Conservation (phyloP, 2,329 filamentous ascomycete species). For the Domatiomyces catenatus region DNA sequence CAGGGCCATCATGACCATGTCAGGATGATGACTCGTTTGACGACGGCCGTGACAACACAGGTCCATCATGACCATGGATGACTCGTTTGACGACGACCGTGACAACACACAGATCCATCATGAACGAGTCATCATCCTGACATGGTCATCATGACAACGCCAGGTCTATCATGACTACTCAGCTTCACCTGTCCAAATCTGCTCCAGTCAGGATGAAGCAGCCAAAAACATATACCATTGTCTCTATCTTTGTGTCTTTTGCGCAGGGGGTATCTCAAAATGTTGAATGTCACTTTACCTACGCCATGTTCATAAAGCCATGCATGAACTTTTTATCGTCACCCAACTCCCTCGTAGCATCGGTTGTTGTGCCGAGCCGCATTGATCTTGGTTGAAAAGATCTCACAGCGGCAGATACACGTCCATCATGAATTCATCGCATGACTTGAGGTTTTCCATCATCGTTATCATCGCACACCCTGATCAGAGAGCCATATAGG, state of each 20-base stretch:
- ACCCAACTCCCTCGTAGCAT: not conserved
- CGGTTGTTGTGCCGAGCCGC: not conserved
- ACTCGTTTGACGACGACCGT: no score
- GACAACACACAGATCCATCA: no score
- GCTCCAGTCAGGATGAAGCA: not conserved
- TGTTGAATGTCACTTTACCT: conserved; percentile 15
- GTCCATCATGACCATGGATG: no score
- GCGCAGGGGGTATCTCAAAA: conserved; percentile 15
- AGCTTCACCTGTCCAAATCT: no score
- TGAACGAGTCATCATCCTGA: no score
- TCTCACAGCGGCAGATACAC: not conserved
- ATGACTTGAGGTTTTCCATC: not conserved
- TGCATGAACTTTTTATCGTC: not conserved
- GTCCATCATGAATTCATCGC: not conserved
- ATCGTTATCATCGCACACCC: not conserved
- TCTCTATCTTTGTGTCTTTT: conserved; percentile 4
- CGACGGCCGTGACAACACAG: no score
- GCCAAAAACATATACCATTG: not conserved
- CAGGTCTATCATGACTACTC: no score
- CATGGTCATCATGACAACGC: no score
- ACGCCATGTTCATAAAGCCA: not conserved
- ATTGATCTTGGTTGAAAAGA: conserved; percentile 1
- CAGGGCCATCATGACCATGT: no score
- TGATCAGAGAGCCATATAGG: not conserved
- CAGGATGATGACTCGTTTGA: no score